Evolutionary conservation across 345 rosid genomes (phyloP), one percentile per base, ranked within the genome.

Genomic region (Pistacia vera): DNA sequence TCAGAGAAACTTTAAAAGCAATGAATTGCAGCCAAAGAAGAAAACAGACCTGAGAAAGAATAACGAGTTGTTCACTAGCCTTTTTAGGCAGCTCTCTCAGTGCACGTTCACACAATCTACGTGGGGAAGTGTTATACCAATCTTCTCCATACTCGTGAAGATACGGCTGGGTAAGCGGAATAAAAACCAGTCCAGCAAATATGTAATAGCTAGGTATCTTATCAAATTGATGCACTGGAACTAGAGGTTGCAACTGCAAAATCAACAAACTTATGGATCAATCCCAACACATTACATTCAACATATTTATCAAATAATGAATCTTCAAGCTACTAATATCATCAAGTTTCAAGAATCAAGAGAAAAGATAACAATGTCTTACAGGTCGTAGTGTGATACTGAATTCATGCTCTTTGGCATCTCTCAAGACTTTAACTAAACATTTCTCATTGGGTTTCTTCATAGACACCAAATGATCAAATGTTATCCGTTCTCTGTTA

Each of bases 81-180:
- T 78, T 85, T 77, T 89, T 86, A 3, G 97, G 97, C 65, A 86
- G 80, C 67, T 95, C 97, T 81, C 85, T 91, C 62, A 95, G 80
- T 18, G 95, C 97, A 65, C 85, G 93, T 71, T 89, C 93, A 68
- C 98, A 95, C 65, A 92, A 86, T 54, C 86, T 88, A 75, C 97
- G 93, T 8, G 97, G 98, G 36, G 94, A 92, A 49, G 86, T 81
- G 82, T 95, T 90, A 75, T 91, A 95, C 97, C 97, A 95, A 79
- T 95, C 98, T 70, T 95, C 98, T 76, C 97, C 97, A 81, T 90
- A 87, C 72, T 91, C 97, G 13, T 93, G 97, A 80, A 95, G 97
- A 79, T 86, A 93, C 16, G 97, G 97, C 80, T 93, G 98, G 73
- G 90, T 86, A 70, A 91, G 94, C 44, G 98, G 97, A 73, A 90